Evolutionary conservation across 352 stramenopile genomes (phyloP), one percentile per base, ranked within the genome.

Genomic region (Phytopythium delawarense): DNA sequence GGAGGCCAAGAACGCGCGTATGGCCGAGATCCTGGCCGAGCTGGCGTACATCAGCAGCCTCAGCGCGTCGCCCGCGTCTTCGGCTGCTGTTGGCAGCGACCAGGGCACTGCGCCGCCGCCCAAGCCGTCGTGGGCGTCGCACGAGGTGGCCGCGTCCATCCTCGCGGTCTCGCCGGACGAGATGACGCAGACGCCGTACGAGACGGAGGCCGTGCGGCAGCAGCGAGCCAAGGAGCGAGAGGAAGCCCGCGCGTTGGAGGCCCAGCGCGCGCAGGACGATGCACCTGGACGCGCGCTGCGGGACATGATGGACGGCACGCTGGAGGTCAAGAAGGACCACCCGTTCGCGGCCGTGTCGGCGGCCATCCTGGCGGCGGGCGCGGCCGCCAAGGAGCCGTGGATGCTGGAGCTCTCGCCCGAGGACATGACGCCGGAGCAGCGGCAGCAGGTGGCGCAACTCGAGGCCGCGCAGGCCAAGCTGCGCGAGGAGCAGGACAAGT

Each of bases 291-390:
- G 91, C 2, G 91, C 88, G 7, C 67, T 98, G 6, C 61, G 80
- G 0, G 91, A 98, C 58, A 98, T 98, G 93, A 98, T 98, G 93
- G 75, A 97, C 67, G 93, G 92, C 28, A 98, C 92, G 34, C 73
- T 98, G 12, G 92, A 98, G 60, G 78, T 82, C 3, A 96, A 94
- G 61, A 96, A 94, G 57, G 89, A 97, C 23, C 76, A 72, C 11
- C 54, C 39, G 54, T 50, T 60, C 54, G 54, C 35, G 35, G 54
- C 54, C 12, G 54, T 44, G 40, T 39, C 21, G 20, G 54, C 54
- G 11, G 54, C 54, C 5, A n/a, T 51, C 9, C 63, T 88, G 2
- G 79, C 82, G 6, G 75, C 75, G 0, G 74, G 91, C 32, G 78
- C 76, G 32, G 61, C 85, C 9, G 77, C 89, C 34, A 92, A 96